Evolutionary conservation across 768 basidiomycete genomes (phyloP), one percentile per base, ranked within the genome.

Genomic region (Asterophora parasitica): DNA sequence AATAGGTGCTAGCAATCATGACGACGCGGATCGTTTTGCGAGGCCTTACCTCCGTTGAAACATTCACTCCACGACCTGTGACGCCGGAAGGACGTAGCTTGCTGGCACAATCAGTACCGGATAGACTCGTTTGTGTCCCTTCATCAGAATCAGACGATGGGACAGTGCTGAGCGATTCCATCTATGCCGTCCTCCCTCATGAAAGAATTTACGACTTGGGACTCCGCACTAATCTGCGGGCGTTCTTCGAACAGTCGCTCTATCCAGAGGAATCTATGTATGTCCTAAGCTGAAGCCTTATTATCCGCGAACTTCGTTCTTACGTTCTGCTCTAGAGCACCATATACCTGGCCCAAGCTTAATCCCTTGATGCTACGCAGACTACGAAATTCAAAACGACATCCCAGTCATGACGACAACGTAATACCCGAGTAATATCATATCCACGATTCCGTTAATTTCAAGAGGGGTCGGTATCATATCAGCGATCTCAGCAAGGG

Each of bases 191-290:
- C 4, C 54, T 60, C 16, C 51, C 57, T 3, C 54, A 49, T 13
- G 68, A 70, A 52, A 58, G 64, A 8, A 55, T 71, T 13, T 75
- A 75, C 38, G 70, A 75, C 50, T 57, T 70, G 30, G 72, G 72
- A 7, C 27, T 32, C 7, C 39, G 50, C 17, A 32, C 35, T 20
- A 75, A 74, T 51, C 62, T 65, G 58, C 49, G 41, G 35, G 41
- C 31, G 55, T 66, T 35, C 47, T 56, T 49, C 28, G 19, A 42
- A 28, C 37, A 36, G 11, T 34, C 46, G 1, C 13, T 49, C 20
- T 44, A 4, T 42, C 19, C 46, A 8, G 23, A 7, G 37, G 46
- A 43, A 35, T 9, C 31, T 11, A 28, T 39, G 48, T 44, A 16
- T 27, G 38, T 45, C 36, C 13, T 52, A 34, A 16, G 4, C 38